Percentiles rank a stretch among this genome's conserved stretches.
These are phyloP conservation scores for Lupinus albus DNA, from an alignment of 306 rosid genomes.

Conservation along the genomic window DNA sequence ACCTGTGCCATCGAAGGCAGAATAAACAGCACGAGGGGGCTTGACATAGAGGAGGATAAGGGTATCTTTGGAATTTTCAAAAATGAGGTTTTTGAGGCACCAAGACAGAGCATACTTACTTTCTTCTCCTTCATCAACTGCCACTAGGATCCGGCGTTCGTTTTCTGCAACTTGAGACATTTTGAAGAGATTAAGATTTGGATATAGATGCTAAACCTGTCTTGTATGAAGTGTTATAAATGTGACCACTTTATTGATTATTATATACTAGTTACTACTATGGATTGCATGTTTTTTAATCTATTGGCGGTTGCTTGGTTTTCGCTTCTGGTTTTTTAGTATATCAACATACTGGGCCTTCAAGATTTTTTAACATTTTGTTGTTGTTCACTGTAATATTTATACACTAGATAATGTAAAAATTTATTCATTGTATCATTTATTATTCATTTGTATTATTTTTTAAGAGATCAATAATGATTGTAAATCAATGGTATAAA, in stretches of 20 bases:
- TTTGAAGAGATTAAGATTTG: not conserved
- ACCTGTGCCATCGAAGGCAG: conserved; percentile 79
- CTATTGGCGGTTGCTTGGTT: conserved; percentile 57
- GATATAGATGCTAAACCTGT: not conserved
- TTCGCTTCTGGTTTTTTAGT: conserved; percentile 34
- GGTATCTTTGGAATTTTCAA: conserved; percentile 61
- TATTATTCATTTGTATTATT: too few relatives aligned
- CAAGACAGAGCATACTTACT: conserved; percentile 81
- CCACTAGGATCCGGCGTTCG: conserved; percentile 73
- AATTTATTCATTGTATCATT: too few relatives aligned
- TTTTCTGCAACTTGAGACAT: conserved; percentile 55
- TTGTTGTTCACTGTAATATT: too few relatives aligned
- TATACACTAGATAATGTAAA: too few relatives aligned
- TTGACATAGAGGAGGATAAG: conserved; percentile 70
- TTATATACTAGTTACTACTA: not conserved
- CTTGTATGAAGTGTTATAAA: not conserved
- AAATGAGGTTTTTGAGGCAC: conserved; percentile 65
- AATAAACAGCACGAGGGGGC: conserved; percentile 52
- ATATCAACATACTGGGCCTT: conserved; percentile 37
- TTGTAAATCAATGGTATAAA: too few relatives aligned
- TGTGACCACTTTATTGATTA: not conserved
- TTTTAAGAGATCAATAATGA: too few relatives aligned
- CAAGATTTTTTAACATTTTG: not conserved
- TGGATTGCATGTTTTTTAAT: not conserved
- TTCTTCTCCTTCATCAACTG: conserved; percentile 90